Evolutionary conservation across 169 alveolate species (phyloP).

Genomic region (Theileria parva): DNA sequence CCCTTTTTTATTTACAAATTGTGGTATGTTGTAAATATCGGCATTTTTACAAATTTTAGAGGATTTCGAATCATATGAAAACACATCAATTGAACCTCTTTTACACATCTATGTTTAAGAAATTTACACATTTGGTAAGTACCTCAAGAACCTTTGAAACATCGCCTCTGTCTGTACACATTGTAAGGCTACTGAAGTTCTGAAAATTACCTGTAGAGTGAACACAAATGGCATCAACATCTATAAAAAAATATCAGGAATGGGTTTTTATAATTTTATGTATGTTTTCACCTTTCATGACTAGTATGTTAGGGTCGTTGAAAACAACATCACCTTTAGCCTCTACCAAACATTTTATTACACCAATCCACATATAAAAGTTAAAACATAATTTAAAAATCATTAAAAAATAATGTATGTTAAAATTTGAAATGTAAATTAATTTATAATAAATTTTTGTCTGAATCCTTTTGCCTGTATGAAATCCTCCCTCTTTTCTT

Average conservation of each 20-base stretch:
- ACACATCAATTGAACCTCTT: neutral
- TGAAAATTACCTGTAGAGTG: conserved; percentile 1
- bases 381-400: neutral
- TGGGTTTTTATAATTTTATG: neutral
- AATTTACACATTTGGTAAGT: neutral
- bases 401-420: neutral
- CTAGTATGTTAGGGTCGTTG: conserved; percentile 1
- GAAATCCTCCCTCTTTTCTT: conserved; percentile 76
- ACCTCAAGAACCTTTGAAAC: conserved; percentile 9
- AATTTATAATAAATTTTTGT: conserved; percentile 61
- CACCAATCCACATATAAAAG: neutral
- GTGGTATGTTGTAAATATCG: conserved; percentile 8
- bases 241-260: neutral
- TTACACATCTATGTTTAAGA: neutral
- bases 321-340: neutral
- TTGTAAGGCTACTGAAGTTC: neutral
- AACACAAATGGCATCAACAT: neutral
- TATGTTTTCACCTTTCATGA: conserved; percentile 6
- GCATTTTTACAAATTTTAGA: conserved; percentile 10
- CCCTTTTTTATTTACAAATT: neutral
- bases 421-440: neutral
- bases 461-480: conserved; percentile 77
- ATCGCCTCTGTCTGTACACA: conserved; percentile 6
- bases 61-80: neutral
- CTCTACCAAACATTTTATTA: neutral